Evolutionary conservation across 305 asterid species (phyloP), one percentile per base, ranked within the genome.

Genomic region (Fraxinus greggii): DNA sequence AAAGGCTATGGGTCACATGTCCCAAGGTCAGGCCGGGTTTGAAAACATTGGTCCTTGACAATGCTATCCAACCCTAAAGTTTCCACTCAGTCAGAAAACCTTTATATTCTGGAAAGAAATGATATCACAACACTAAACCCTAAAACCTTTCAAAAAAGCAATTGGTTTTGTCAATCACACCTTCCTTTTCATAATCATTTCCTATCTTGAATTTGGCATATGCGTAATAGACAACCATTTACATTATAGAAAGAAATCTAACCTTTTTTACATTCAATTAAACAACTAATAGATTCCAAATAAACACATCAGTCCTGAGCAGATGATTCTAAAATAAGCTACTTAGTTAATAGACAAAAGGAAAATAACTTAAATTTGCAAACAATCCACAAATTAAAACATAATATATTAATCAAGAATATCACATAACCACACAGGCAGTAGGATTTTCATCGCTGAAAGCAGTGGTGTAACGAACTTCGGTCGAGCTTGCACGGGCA

Each of bases 391-490:
- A 51, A 51, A 51, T 51, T 45, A 45, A 38, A 38, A 2, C 54
- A 70, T 24, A 10, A 33, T n/a, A 21, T 40, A 13, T 0, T 15
- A 21, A 26, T 51, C 17, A 6, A 61, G 31, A 6, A 19, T 21
- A 77, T 95, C 91, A 95, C 98, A 92, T 93, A 81, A 95, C 90
- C 9, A 77, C 90, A 80, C 98, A 95, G 1, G 98, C 98, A 0
- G 86, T 3, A 1, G 98, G 93, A 77, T 95, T 93, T 7, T 95
- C 98, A 7, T 95, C 98, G 15, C 98, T 95, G 28, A 95, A 95
- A 19, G 98, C 98, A 0, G 98, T 95, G n/a, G 95, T 91, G 88
- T 95, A 95, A 24, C 98, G 90, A 42, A 95, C 98, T 72, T 95
- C 98, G 5, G 97, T 91, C 36, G 98, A 95, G 88, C 93, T 92